Evolutionary conservation across 1,284 basidiomycete species (phyloP).

Genomic region (Mycosarcoma mackinlayi): DNA sequence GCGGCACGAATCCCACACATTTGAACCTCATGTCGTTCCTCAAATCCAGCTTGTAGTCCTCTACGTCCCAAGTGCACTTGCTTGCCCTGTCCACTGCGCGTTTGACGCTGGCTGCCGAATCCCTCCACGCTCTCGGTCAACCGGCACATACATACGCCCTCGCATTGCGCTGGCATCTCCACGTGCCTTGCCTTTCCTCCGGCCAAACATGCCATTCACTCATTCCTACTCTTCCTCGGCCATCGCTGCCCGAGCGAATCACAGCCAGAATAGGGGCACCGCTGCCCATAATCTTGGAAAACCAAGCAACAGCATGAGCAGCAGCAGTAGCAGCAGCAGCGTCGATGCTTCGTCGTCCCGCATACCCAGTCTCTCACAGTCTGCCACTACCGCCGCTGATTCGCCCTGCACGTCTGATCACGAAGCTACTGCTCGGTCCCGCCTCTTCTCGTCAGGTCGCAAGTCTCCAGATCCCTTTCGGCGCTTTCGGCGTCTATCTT

Average conservation of each 20-base stretch:
- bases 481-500: conserved; percentile 42
- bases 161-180: background rate
- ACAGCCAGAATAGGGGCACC: background rate
- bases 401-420: conserved; percentile 6
- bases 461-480: conserved; percentile 52
- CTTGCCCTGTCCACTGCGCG: no score
- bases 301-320: background rate
- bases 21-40: no score
- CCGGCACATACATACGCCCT: no score
- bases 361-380: conserved; percentile 1
- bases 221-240: conserved; percentile 15
- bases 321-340: conserved; percentile 4
- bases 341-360: conserved; percentile 8
- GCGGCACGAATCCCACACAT: no score
- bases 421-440: conserved; percentile 20
- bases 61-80: no score
- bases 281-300: conserved; percentile 1
- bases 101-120: no score
- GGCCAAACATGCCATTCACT: conserved; percentile 16
- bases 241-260: background rate
- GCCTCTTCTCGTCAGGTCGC: conserved; percentile 41
- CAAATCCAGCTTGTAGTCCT: no score
- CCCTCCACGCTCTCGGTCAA: no score
- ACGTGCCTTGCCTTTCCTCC: background rate
- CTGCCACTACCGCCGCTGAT: conserved; percentile 5